Evolutionary conservation across 2,329 filamentous ascomycete species (phyloP).

Genomic region (Fusarium pininemorale): DNA sequence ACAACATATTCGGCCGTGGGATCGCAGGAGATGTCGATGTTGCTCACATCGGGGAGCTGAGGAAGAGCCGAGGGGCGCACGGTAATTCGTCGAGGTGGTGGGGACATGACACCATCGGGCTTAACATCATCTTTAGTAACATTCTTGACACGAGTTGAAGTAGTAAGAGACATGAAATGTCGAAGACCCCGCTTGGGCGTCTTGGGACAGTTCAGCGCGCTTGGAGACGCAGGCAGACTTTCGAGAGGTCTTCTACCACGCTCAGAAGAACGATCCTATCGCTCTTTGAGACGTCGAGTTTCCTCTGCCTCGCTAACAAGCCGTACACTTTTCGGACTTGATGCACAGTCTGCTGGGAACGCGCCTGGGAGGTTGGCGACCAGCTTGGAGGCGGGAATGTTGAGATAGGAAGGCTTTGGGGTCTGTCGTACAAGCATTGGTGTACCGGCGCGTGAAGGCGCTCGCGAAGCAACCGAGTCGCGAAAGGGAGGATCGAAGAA

Average conservation of each 20-base stretch:
- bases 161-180: conserved; percentile 56
- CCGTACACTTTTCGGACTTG: conserved; percentile 57
- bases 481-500: conserved; percentile 84
- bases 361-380: conserved; percentile 41
- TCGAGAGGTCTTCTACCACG: conserved; percentile 25
- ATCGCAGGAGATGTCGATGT: conserved; percentile 68
- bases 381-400: conserved; percentile 36
- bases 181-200: conserved; percentile 48
- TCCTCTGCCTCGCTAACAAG: conserved; percentile 50
- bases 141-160: conserved; percentile 56
- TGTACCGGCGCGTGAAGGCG: conserved; percentile 72
- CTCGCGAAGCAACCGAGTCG: conserved; percentile 67
- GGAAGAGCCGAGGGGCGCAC: conserved; percentile 77
- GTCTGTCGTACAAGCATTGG: conserved; percentile 70
- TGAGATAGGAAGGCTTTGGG: conserved; percentile 49
- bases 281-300: conserved; percentile 38
- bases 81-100: conserved; percentile 69
- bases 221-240: conserved; percentile 36
- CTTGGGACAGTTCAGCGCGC: conserved; percentile 37
- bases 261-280: conserved; percentile 43
- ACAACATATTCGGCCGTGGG: conserved; percentile 83
- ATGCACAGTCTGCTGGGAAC: conserved; percentile 41
- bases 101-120: conserved; percentile 59
- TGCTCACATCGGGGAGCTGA: conserved; percentile 76
- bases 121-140: conserved; percentile 58